Base-by-base conservation (phyloP, 2,329 filamentous ascomycete genomes). In the Fusarium acutatum region DNA sequence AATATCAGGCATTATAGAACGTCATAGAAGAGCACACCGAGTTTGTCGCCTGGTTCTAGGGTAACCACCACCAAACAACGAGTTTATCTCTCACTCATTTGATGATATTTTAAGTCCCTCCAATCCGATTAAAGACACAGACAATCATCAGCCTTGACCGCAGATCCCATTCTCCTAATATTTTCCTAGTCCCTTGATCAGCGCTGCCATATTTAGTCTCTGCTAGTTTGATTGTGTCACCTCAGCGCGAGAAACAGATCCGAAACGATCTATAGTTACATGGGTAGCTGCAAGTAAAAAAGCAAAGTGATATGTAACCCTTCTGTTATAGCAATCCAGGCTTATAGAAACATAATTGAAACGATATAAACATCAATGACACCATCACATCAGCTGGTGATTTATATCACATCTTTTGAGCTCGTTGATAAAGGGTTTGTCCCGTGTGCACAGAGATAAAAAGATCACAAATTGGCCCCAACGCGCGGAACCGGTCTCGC, bases 101-200 rank as follows among this genome's bases (percentile, higher is more conserved):
- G n/a, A 63, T 24, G 9, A 3, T 22, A 34, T 38, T 56, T 47
- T 43, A 50, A 50, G 46, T 34, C 11, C 63, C 30, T 47, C 67
- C 58, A 73, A 74, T 61, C 67, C 30, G 34, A 44, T 64, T 18
- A 46, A 34, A 47, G 24, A 22, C 15, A 37, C 24, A 17, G 38
- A 38, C 26, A 57, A 56, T 35, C 30, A 30, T 37, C 44, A 41
- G 30, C 44, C 20, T 38, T 50, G 43, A 32, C 18, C 30, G 52
- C 26, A 69, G 54, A 63, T 57, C 49, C 18, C 46, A 44, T 46
- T 61, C 34, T 56, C 40, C 26, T 41, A 44, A 41, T 49, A 49
- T 40, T 47, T 37, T 26, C 41, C 40, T 74, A 74, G 67, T 44
- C 56, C 14, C 49, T 38, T 24, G 67, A 74, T 69, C 71, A 50